Percentiles rank a stretch among this genome's conserved stretches.
Conservation (phyloP, 2,329 filamentous ascomycete species). For the Metarhizium album region DNA sequence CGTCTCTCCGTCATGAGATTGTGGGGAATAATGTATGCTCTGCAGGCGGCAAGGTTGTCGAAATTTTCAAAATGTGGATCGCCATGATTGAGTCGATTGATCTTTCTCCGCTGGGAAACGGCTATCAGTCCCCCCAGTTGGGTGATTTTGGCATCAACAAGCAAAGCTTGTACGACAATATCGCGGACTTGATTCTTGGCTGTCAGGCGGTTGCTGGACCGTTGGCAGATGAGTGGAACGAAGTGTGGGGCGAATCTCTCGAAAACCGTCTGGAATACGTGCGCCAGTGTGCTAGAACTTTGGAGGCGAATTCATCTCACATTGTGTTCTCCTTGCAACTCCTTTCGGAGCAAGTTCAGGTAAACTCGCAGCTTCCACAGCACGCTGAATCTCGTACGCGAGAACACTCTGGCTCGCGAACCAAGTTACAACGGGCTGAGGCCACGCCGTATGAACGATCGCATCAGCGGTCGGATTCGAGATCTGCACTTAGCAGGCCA, state of each 20-base stretch:
- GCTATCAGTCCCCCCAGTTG: constrained; percentile 73
- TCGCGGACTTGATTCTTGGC: constrained; percentile 76
- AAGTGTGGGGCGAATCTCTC: constrained; percentile 78
- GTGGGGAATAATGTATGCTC: constrained; percentile 76
- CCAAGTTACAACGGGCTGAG: constrained; percentile 45
- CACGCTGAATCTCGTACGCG: constrained; percentile 29
- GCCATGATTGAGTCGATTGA: constrained; percentile 87
- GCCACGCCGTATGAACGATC: constrained; percentile 43
- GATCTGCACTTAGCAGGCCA: constrained; percentile 32
- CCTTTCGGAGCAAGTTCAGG: constrained; percentile 69
- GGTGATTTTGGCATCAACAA: constrained; percentile 84
- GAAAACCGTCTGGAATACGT: constrained; percentile 80
- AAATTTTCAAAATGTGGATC: constrained; percentile 84
- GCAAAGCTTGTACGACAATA: constrained; percentile 85
- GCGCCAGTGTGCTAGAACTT: constrained; percentile 61
- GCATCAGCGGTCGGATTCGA: constrained; percentile 48
- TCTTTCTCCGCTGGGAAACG: constrained; percentile 65
- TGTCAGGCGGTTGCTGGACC: constrained; percentile 91
- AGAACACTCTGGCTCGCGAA: constrained; percentile 36
- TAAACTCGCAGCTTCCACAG: constrained; percentile 35
- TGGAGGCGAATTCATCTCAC: constrained; percentile 80
- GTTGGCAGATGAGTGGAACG: constrained; percentile 89
- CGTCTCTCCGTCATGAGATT: constrained; percentile 63
- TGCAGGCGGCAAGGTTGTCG: constrained; percentile 68
- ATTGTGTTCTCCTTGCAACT: constrained; percentile 81